Percentiles rank a stretch among this genome's conserved stretches.
Conservation (phyloP, 1,284 basidiomycete genomes). For the Boletus smithii region DNA sequence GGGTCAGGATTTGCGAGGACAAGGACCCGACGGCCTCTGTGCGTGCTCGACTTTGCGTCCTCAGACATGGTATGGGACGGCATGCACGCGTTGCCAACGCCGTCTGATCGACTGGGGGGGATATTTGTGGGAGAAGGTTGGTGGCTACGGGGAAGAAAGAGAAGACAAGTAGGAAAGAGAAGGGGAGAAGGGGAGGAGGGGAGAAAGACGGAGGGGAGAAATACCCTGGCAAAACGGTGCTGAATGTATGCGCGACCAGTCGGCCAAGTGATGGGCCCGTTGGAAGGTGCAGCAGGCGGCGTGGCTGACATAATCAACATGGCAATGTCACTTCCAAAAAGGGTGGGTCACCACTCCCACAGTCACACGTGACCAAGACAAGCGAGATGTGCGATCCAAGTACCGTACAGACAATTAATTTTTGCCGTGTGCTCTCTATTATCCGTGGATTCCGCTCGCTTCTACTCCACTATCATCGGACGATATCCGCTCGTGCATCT, state of each 20-base stretch:
- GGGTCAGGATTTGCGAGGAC: constrained; percentile 61
- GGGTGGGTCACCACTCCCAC: constrained; percentile 5
- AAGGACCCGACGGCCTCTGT: constrained; percentile 39
- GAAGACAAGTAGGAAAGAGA: neutral
- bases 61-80: constrained; percentile 41
- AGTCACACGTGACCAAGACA: constrained; percentile 14
- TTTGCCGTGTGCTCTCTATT: constrained; percentile 10
- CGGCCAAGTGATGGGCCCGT: constrained; percentile 30
- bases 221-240: constrained; percentile 18
- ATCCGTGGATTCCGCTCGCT: constrained; percentile 25
- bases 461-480: constrained; percentile 17
- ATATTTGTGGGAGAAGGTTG: constrained; percentile 3
- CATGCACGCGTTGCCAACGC: constrained; percentile 33
- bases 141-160: neutral
- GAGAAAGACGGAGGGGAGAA: constrained; percentile 5
- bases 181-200: neutral
- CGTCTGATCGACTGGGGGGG: constrained; percentile 23
- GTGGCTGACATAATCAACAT: constrained; percentile 33
- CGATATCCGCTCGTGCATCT: constrained; percentile 31
- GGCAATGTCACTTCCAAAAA: constrained; percentile 22
- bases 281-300: constrained; percentile 24
- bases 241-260: constrained; percentile 27
- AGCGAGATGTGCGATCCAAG: constrained; percentile 6
- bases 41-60: constrained; percentile 39
- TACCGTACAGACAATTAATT: neutral